A percentile compares a stretch with the other conserved stretches of the same genome.
These are phyloP conservation scores for Infundibulicybe gibba DNA, from an alignment of 768 basidiomycete genomes.

Conservation along the genomic window DNA sequence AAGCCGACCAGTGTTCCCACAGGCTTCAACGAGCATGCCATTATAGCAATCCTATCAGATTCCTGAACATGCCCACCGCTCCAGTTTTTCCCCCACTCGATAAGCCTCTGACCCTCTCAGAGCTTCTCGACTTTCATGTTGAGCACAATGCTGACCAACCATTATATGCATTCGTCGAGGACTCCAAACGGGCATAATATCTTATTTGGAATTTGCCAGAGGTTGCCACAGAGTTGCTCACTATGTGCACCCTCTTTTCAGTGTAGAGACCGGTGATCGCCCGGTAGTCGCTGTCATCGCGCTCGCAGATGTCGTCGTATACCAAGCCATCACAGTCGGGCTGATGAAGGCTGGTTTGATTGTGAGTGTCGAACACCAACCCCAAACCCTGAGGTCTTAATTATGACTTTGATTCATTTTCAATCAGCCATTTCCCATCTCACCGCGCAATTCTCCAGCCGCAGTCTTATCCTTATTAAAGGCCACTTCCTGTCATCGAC, in stretches of 20 bases:
- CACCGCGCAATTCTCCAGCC: conserved; percentile 31
- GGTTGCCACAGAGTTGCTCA: neutral
- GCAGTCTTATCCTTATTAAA: conserved; percentile 31
- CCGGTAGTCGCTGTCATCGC: neutral
- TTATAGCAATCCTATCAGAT: no score
- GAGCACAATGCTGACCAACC: neutral
- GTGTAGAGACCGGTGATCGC: neutral
- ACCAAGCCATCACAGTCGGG: neutral
- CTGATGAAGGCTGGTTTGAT: neutral
- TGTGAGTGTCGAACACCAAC: neutral
- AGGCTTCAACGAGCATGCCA: no score
- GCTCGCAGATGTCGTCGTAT: neutral
- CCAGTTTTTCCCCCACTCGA: neutral
- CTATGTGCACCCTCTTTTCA: neutral
- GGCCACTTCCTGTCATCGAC: conserved; percentile 31
- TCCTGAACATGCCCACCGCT: no score
- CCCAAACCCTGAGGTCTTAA: neutral
- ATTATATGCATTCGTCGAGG: neutral
- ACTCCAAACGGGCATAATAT: neutral
- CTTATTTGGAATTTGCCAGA: neutral
- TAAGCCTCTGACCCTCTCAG: neutral
- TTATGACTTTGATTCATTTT: neutral
- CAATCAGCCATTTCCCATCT: conserved; percentile 39
- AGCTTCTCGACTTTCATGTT: neutral
- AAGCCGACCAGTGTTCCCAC: no score